Evolutionary conservation across 192 early-diverging fungal genomes (phyloP).

Genomic region (Linderina pennispora): DNA sequence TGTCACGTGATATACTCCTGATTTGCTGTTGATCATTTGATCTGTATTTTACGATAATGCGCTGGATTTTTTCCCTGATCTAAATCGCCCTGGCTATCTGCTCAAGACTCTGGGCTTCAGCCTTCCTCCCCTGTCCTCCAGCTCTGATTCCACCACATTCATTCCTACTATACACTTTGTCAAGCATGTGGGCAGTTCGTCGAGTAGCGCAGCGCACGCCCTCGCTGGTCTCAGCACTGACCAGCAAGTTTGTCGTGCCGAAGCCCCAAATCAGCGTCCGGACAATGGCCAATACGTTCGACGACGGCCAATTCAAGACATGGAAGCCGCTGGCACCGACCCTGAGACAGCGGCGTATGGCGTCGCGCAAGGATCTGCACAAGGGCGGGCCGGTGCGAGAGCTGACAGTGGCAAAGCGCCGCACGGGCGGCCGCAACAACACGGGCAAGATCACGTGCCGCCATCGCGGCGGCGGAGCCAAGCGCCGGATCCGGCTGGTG

Average conservation of each 20-base stretch:
- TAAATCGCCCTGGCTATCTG: too few species aligned
- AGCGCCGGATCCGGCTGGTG: constrained; percentile 76
- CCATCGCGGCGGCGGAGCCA: constrained; percentile 91
- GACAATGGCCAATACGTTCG: constrained; percentile 26
- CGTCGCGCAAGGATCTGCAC: constrained; percentile 79
- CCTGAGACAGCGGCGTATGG: constrained; percentile 75
- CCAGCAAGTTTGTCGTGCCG: background rate
- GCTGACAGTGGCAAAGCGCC: constrained; percentile 76
- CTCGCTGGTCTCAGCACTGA: background rate
- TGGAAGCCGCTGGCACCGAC: constrained; percentile 87
- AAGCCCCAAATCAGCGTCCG: constrained; percentile 17
- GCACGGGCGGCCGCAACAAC: constrained; percentile 82
- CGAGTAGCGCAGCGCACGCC: background rate
- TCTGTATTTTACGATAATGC: too few species aligned
- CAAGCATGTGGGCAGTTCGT: background rate
- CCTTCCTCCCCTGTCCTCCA: too few species aligned
- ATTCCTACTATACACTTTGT: too few species aligned
- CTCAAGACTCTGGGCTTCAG: too few species aligned
- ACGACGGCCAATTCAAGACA: constrained; percentile 80
- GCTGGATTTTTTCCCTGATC: too few species aligned
- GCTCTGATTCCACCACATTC: too few species aligned
- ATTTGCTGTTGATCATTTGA: too few species aligned
- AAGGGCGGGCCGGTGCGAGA: constrained; percentile 77
- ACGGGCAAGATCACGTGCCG: constrained; percentile 86
- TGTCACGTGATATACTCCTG: too few species aligned